Conservation (phyloP, 805 yeast species). For the Kodamaea kaohsiungensis region DNA sequence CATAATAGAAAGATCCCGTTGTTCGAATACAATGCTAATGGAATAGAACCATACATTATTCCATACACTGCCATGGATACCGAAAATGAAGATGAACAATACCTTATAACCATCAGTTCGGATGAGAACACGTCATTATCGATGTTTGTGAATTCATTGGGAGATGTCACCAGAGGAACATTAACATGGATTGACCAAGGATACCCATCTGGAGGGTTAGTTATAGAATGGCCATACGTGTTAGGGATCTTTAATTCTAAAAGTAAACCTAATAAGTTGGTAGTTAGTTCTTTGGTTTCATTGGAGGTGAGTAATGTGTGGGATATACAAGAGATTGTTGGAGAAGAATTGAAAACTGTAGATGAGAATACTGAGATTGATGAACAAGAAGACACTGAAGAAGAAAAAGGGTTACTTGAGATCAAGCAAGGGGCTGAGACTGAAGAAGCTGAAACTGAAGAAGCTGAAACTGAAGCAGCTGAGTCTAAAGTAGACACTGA, state of each 20-base stretch:
- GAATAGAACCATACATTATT: constrained; percentile 24
- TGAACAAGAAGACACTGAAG: not conserved
- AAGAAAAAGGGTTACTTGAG: too few relatives aligned
- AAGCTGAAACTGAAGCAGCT: not conserved
- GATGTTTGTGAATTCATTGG: constrained; percentile 39
- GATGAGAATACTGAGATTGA: not conserved
- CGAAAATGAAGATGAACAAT: constrained; percentile 24
- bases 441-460: not conserved
- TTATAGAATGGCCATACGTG: constrained; percentile 38
- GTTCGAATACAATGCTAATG: constrained; percentile 27
- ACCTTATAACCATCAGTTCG: constrained; percentile 35
- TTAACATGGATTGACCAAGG: constrained; percentile 38
- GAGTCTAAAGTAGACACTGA: too few relatives aligned
- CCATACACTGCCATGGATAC: constrained; percentile 17
- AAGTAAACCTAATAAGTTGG: constrained; percentile 13
- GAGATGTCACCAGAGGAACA: constrained; percentile 45
- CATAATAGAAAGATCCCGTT: constrained; percentile 34
- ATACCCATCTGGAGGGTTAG: constrained; percentile 36
- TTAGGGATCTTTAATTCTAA: constrained; percentile 26
- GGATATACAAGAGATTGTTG: not conserved
- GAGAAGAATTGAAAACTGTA: not conserved
- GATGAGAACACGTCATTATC: constrained; percentile 37
- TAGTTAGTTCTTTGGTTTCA: constrained; percentile 26
- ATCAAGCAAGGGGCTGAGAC: not conserved
- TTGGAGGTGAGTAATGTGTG: constrained; percentile 12